Base-by-base conservation (phyloP, 1,284 basidiomycete genomes). In the Coriolopsis trogii region DNA sequence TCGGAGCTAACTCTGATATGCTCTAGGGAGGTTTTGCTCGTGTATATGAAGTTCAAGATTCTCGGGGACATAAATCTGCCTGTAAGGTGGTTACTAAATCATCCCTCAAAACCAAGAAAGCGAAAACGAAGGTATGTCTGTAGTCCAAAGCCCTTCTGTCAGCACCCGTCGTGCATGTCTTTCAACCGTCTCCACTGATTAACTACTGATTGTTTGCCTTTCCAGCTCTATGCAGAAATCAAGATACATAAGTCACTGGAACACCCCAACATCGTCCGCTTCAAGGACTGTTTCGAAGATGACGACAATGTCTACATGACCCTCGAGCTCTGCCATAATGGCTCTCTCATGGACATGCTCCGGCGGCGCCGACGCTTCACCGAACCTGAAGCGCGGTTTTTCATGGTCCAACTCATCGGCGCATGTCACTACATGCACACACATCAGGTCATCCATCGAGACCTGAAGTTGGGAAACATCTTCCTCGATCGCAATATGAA, bases 401-500 rank as follows among this genome's bases (percentile, higher is more conserved):
- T 93, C 73, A 85, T 97, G 77, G 82, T 96, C 5, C 96, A 99
- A 70, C 85, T 99, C 62, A 89, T 98, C 59, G 93, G 93, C 23
- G 95, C 95, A 0, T 96, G 93, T 69, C 87, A 94, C 63, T 96
- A 98, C 78, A 95, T 99, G 93, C 97, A 99, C 71, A 81, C 80
- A 23, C 88, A 96, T 69, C 91, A 93, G 63, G 93, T 98, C 67
- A 98, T 99, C 71, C 93, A 98, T 73, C 89, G 95, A 33, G 95
- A 98, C 69, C 81, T 98, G 57, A 98, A 97, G 71, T 82, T 98
- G 6, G 96, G 95, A 25, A 98, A 99, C 72, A 79, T 99, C 43
- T 95, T 99, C 72, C 81, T 98, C 40, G 95, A 98, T 67, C 73
- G 75, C 41, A 82, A 89, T 62, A 95, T 98, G 94, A 92, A 97